phyloP scores from a whole-genome alignment of 2,329 filamentous ascomycete species.

The Fusarium ramigenum region DNA sequence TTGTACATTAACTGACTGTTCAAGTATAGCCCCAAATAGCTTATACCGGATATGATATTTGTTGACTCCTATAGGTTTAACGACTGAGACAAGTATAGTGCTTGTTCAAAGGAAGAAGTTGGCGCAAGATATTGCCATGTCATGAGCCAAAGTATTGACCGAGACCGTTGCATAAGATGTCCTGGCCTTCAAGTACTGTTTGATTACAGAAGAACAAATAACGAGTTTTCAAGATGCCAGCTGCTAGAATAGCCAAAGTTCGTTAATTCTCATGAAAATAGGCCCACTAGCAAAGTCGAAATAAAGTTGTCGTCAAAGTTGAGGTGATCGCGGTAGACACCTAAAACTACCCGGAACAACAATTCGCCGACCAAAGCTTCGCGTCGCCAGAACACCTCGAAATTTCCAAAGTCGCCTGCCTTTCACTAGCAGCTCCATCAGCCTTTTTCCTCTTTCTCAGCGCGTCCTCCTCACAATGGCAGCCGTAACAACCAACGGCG shows the following conservation, averaged over 20 bases:
- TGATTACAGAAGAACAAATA: not conserved
- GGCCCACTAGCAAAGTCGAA: not conserved
- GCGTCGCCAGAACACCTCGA: constrained; percentile 35
- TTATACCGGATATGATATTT: not conserved
- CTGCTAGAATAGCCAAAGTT: too few species aligned
- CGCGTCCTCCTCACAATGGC: constrained; percentile 40
- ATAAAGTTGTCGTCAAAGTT: not conserved
- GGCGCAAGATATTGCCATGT: not conserved
- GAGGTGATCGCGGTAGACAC: not conserved
- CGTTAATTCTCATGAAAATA: too few species aligned
- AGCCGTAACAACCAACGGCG: constrained; percentile 59
- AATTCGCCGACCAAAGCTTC: constrained; percentile 23
- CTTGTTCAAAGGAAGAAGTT: not conserved
- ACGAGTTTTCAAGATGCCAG: not conserved
- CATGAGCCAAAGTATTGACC: not conserved
- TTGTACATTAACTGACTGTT: not conserved
- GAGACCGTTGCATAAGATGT: not conserved
- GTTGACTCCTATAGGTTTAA: not conserved
- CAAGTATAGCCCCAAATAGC: not conserved
- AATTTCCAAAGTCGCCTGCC: constrained; percentile 37
- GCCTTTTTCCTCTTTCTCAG: not conserved
- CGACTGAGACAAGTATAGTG: not conserved
- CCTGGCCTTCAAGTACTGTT: not conserved
- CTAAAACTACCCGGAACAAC: constrained; percentile 6
- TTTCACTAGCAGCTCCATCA: constrained; percentile 14